Conservation (phyloP, 1,284 basidiomycete species). For the Ceratobasidium sp. region DNA sequence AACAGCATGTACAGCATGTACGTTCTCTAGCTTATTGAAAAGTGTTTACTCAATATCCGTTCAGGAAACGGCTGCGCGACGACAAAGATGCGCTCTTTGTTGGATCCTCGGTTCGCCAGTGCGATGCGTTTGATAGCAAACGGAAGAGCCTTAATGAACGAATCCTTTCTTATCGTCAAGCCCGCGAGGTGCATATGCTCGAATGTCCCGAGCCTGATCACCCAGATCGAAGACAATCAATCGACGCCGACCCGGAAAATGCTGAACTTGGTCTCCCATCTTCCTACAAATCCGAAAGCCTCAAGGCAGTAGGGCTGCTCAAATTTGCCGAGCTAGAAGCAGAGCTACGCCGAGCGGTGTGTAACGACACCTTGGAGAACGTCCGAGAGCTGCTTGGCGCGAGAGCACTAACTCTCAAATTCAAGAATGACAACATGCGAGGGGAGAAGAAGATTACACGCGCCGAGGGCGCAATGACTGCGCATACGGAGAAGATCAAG, state of each 20-base stretch:
- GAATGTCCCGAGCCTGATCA: not conserved
- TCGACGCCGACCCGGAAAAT: constrained; percentile 9
- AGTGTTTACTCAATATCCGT: too few relatives aligned
- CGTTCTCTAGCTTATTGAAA: too few relatives aligned
- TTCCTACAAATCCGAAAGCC: not conserved
- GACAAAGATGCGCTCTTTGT: not conserved
- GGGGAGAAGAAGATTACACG: not conserved
- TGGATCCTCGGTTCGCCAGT: not conserved
- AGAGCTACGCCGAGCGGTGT: not conserved
- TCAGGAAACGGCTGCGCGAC: not conserved
- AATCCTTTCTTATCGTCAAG: not conserved
- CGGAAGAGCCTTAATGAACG: not conserved
- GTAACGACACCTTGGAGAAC: not conserved
- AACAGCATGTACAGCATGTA: not conserved
- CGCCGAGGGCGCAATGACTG: not conserved
- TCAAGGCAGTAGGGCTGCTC: not conserved
- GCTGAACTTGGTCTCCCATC: constrained; percentile 17
- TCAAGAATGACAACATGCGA: not conserved
- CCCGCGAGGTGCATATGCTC: not conserved
- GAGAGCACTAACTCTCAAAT: not conserved
- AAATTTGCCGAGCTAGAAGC: not conserved
- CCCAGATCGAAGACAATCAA: not conserved
- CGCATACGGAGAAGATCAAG: not conserved
- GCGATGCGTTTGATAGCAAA: not conserved
- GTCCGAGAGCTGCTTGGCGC: not conserved